Conservation (phyloP, 805 yeast species). For the Candida sithepensis region DNA sequence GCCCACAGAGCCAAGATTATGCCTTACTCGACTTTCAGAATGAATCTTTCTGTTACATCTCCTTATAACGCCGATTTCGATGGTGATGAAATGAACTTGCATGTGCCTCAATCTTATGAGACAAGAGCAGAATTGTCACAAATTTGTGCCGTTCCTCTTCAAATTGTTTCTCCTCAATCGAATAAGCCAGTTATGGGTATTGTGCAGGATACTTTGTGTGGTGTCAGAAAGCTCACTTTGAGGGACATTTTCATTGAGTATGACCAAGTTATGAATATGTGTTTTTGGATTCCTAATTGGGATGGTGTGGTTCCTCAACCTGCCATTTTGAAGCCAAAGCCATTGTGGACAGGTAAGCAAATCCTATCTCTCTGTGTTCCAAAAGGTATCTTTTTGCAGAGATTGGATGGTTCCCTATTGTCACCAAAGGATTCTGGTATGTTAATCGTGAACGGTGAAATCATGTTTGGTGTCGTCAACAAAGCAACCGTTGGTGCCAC, state of each 20-base stretch:
- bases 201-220: constrained; percentile 98
- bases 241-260: constrained; percentile 86
- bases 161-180: constrained; percentile 97
- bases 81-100: constrained; percentile 99
- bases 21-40: constrained; percentile 97
- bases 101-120: constrained; percentile 97
- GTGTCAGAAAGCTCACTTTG: constrained; percentile 91
- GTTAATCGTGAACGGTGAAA: constrained; percentile 93
- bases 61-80: constrained; percentile 99
- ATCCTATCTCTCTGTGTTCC: constrained; percentile 90
- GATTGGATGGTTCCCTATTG: constrained; percentile 84
- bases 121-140: constrained; percentile 95
- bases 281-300: constrained; percentile 98
- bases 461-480: constrained; percentile 96
- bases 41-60: constrained; percentile 94
- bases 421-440: constrained; percentile 94
- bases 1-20: constrained; percentile 97
- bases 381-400: constrained; percentile 88
- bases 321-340: constrained; percentile 89
- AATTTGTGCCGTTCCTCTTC: constrained; percentile 95
- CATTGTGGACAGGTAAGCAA: constrained; percentile 98
- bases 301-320: constrained; percentile 98
- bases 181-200: constrained; percentile 99
- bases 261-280: constrained; percentile 93
- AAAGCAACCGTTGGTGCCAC: constrained; percentile 98